phyloP scores from a whole-genome alignment of 495 filamentous ascomycete genomes.

The Penicillium salamii region DNA sequence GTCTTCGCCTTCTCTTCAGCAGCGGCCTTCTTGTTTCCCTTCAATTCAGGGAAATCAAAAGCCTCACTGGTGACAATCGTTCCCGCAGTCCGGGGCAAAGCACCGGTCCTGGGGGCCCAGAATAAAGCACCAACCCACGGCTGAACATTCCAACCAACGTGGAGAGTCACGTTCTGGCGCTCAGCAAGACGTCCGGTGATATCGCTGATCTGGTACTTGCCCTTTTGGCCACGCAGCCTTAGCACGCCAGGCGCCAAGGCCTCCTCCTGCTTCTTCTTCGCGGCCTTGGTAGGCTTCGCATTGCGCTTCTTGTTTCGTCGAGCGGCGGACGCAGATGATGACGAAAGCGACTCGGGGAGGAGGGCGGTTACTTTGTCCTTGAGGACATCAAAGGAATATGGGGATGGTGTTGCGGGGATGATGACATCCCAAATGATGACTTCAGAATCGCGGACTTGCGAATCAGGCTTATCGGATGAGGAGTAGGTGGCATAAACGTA shows the following conservation, averaged over 20 bases:
- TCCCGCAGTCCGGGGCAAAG: conserved; percentile 60
- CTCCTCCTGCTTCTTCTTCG: conserved; percentile 23
- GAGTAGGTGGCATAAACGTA: conserved; percentile 91
- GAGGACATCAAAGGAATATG: conserved; percentile 47
- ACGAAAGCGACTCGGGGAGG: conserved; percentile 16
- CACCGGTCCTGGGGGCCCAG: conserved; percentile 61
- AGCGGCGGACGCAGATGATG: conserved; percentile 6
- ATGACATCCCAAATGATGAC: conserved; percentile 95
- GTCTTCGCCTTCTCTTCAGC: conserved; percentile 11
- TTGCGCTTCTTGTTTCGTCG: conserved; percentile 12
- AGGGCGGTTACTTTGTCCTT: conserved; percentile 20
- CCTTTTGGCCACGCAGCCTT: conserved; percentile 70
- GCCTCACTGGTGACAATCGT: conserved; percentile 58
- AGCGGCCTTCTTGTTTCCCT: conserved; percentile 37
- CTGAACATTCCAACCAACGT: conserved; percentile 92
- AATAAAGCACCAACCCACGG: conserved; percentile 89
- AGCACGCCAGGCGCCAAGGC: conserved; percentile 54
- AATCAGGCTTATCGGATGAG: conserved; percentile 34
- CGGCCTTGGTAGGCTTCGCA: conserved; percentile 12
- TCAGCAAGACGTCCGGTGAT: conserved; percentile 71
- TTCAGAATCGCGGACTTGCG: conserved; percentile 48
- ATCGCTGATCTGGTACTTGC: conserved; percentile 94
- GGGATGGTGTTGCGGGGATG: conserved; percentile 66
- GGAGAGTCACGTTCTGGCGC: conserved; percentile 68
- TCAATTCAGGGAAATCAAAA: conserved; percentile 75